Conservation (phyloP, 306 rosid genomes). For the Ceratonia siliqua region DNA sequence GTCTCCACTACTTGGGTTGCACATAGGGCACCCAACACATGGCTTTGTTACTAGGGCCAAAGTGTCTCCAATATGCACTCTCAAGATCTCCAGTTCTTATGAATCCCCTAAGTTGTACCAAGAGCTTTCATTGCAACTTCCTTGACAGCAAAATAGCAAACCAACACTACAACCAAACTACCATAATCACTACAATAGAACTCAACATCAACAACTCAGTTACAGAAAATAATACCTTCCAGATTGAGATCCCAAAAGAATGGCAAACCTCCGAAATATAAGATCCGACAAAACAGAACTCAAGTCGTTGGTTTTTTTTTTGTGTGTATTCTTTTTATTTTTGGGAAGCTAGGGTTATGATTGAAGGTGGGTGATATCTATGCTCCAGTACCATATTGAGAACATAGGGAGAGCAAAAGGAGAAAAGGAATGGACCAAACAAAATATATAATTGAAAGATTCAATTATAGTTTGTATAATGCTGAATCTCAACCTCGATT, state of each 20-base stretch:
- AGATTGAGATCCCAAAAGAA: not conserved
- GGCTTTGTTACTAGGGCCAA: not conserved
- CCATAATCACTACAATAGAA: not conserved
- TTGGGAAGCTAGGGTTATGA: not conserved
- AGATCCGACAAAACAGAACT: no score
- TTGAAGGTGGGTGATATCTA: not conserved
- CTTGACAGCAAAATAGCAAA: not conserved
- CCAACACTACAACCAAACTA: not conserved
- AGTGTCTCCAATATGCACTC: not conserved
- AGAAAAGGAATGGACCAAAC: not conserved
- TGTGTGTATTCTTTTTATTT: not conserved
- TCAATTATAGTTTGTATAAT: not conserved
- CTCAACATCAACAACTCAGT: not conserved
- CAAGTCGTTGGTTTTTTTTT: not conserved
- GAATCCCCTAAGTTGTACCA: not conserved
- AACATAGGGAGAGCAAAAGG: not conserved
- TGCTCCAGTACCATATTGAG: not conserved
- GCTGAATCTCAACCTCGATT: not conserved
- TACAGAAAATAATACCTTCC: not conserved
- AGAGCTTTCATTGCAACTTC: not conserved
- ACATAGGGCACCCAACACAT: not conserved
- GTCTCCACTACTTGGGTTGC: not conserved
- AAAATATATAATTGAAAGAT: not conserved
- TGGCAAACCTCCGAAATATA: not conserved
- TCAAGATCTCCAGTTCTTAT: not conserved